A percentile compares a stretch with the other conserved stretches of the same genome.
phyloP scores from a whole-genome alignment of 441 rosid genomes.

The Adansonia madagascariensis region DNA sequence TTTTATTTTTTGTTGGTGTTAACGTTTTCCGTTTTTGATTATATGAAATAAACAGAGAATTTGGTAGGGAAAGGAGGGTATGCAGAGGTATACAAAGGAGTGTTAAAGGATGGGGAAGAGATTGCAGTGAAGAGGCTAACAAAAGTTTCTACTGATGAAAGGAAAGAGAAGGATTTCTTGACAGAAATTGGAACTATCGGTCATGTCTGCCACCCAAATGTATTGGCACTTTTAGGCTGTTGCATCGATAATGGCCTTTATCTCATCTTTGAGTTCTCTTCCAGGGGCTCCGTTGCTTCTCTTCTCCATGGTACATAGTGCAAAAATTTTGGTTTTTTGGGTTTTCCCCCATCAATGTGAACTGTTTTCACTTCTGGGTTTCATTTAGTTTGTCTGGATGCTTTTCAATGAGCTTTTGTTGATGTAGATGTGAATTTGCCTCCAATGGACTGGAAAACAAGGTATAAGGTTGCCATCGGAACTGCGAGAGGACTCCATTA shows the following conservation, averaged over 20 bases:
- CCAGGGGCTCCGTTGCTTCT: constrained; percentile 88
- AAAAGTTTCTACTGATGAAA: constrained; percentile 69
- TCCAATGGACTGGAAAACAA: constrained; percentile 71
- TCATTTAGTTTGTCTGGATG: neutral
- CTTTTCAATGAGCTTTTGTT: neutral
- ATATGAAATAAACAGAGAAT: constrained; percentile 50
- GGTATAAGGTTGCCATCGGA: constrained; percentile 79
- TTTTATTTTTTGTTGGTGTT: constrained; percentile 19
- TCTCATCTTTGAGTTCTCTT: constrained; percentile 83
- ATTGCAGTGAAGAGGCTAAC: constrained; percentile 90
- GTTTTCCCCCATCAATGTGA: neutral
- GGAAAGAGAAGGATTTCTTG: constrained; percentile 88
- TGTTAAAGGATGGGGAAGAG: constrained; percentile 51
- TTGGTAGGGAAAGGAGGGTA: constrained; percentile 92
- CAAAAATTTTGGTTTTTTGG: neutral
- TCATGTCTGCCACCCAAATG: constrained; percentile 86
- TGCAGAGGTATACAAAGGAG: constrained; percentile 91
- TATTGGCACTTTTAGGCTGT: constrained; percentile 77
- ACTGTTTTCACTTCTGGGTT: constrained; percentile 19
- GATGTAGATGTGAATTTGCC: constrained; percentile 54
- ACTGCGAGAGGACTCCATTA: constrained; percentile 84
- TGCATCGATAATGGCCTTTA: constrained; percentile 89
- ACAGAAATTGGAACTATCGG: constrained; percentile 96
- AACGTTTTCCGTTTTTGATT: constrained; percentile 18
- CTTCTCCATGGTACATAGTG: constrained; percentile 74